Evolutionary conservation across 805 yeast genomes (phyloP), one percentile per base, ranked within the genome.

Genomic region (Candida corydali): DNA sequence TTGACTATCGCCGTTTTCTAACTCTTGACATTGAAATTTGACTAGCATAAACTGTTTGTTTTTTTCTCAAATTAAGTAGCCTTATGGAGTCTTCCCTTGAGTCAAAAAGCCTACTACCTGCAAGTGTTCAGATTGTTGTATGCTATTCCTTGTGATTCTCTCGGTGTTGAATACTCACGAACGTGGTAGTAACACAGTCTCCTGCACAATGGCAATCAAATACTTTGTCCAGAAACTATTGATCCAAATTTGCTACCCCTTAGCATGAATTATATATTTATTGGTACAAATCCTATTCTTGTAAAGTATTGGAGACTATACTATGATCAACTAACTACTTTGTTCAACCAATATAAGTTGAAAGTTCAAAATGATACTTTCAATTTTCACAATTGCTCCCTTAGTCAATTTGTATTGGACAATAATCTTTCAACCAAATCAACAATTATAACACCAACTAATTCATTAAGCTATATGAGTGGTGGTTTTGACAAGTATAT

Each of bases 401-500:
- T 40, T 12, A 36, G 32, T 26, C 14, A 23, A 15, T 17, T 37
- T 20, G 11, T 40, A 2, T 3, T 22, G 2, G 25, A 12, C 17
- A 10, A 10, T 9, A 25, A 16, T 8, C 20, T 37, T 6, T 5
- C 3, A 3, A n/a, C 11, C 10, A 14, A n/a, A 4, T 24, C 27
- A 19, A 49, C 54, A 8, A 35, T 51, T 1, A 45, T 50, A 9
- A 38, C 59, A 8, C 59, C 61, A 0, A 42, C 52, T 10, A 56
- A 56, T 44, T 49, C 57, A 8, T 41, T 51, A n/a, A 36, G 49
- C 12, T 54, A 44, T 33, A 55, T 57, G 62, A 54, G 56, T 10
- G 59, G 45, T 4, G 62, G 61, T n/a, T 55, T 49, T 32, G 62
- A 57, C 41, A 40, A 46, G 20, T 49, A 45, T 32, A 29, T 55